Base-by-base conservation (phyloP, 1,139 yeast species). In the Suhomyces kunorum region DNA sequence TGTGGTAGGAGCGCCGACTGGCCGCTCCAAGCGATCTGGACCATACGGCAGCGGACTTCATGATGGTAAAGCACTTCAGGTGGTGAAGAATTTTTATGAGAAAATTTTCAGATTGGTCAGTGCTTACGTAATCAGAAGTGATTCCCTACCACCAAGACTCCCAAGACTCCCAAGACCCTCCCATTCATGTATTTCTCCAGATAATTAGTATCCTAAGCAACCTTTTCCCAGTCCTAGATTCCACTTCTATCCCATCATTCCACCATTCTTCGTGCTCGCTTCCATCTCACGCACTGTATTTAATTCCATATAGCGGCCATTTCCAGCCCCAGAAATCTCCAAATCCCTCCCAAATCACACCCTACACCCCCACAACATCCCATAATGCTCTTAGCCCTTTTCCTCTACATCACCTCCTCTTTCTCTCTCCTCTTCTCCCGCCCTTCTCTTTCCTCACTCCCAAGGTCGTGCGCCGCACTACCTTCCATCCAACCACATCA, bases 401-500 rank as follows among this genome's bases (percentile, higher is more conserved):
- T 18, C 11, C 6, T 13, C 6, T 20, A 5, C 14, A 16, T 17
- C 6, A 11, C 27, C 34, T 14, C 5, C 18, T 4, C 24, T 13
- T 4, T 8, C n/a, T 7, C 12, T n/a, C 19, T 31, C 13, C 12
- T 7, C 26, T 20, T n/a, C n/a, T n/a, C n/a, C n/a, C n/a, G n/a
- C n/a, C 27, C 34, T 14, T 12, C 18, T 4, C 24, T 13, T 4
- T 8, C n/a, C 6, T 6, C 8, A 12, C 22, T 8, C 12, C 11
- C 26, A 9, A 4, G 29, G 51, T 45, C 47, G 55, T 50, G 56
- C 40, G 43, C 38, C 20, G 28, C 25, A 17, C 32, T 44, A 49
- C 46, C 42, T 29, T 36, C 38, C 48, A 50, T 36, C 64, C 64
- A 58, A 60, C 63, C 63, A 58, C 51, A 56, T 47, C 38, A 20